Percentiles rank a stretch among this genome's conserved stretches.
These are phyloP conservation scores for Mucor lusitanicus DNA, from an alignment of 371 early-diverging fungal species.

Conservation along the genomic window DNA sequence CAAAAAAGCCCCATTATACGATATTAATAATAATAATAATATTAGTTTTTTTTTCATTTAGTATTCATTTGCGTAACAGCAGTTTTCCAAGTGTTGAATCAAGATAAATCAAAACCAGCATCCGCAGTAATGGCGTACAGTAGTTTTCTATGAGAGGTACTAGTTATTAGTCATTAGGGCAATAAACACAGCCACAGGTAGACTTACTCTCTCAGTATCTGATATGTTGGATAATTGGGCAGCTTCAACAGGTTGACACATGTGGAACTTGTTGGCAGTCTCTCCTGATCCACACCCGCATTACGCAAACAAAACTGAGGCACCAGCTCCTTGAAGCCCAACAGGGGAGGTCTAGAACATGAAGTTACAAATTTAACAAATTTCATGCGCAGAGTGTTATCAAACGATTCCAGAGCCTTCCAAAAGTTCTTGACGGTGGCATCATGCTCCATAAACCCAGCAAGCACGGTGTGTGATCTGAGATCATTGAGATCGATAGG, in stretches of 20 bases:
- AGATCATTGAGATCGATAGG: conserved; percentile 82
- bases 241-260: conserved; percentile 95
- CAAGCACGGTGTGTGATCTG: conserved; percentile 78
- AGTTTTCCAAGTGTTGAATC: conserved; percentile 10
- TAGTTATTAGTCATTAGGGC: neutral
- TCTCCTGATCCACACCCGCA: conserved; percentile 60
- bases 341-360: conserved; percentile 88
- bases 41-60: no score
- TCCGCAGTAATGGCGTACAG: conserved; percentile 85
- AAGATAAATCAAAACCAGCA: conserved; percentile 91
- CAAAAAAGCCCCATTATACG: no score
- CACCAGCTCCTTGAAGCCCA: conserved; percentile 86
- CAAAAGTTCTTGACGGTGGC: conserved; percentile 82
- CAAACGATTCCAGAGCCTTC: conserved; percentile 70
- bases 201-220: conserved; percentile 57
- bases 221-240: conserved; percentile 72
- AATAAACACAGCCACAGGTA: neutral
- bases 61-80: neutral
- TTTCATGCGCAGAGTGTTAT: conserved; percentile 65
- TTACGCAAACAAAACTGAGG: conserved; percentile 78
- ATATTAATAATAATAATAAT: neutral
- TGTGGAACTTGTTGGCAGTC: conserved; percentile 86
- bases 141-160: conserved; percentile 63
- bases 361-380: conserved; percentile 92
- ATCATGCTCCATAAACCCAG: conserved; percentile 73